Percentiles rank a stretch among this genome's conserved stretches.
Evolutionary conservation across 495 filamentous ascomycete species (phyloP).

Genomic region (Pseudomonodictys pantanalensis): DNA sequence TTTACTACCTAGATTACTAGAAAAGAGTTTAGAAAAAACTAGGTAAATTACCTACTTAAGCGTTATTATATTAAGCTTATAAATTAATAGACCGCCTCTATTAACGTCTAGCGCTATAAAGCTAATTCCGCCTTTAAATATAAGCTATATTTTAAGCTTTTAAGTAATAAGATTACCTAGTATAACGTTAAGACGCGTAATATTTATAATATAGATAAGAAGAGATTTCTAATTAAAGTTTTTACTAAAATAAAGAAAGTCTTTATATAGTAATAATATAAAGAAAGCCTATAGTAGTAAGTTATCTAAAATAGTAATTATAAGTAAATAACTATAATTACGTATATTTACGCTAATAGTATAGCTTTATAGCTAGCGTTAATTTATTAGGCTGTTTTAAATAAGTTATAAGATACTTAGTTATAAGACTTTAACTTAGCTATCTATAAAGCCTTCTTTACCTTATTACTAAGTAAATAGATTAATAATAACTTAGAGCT

Average conservation of each 20-base stretch:
- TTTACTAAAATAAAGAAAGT: neutral
- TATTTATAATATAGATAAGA: slow-evolving; percentile 14
- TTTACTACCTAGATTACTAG: neutral
- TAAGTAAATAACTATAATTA: neutral
- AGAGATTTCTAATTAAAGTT: slow-evolving; percentile 3
- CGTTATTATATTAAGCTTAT: neutral
- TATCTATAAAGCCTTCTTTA: too few species aligned
- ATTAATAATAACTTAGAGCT: neutral
- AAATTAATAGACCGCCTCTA: neutral
- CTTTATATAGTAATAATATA: neutral
- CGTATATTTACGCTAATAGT: neutral
- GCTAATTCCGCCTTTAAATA: slow-evolving; percentile 6
- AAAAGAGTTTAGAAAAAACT: too few species aligned
- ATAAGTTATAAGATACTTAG: neutral
- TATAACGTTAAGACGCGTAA: neutral
- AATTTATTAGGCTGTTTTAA: too few species aligned
- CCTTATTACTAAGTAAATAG: neutral
- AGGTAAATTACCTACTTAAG: neutral
- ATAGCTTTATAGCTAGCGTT: neutral
- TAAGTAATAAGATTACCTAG: neutral
- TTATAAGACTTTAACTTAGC: neutral
- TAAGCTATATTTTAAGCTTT: slow-evolving; percentile 6
- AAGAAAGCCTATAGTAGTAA: neutral
- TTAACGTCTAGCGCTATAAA: neutral
- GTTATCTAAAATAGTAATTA: neutral